Evolutionary conservation across 169 alveolate genomes (phyloP).

Genomic region (Cryptosporidium viatorum): DNA sequence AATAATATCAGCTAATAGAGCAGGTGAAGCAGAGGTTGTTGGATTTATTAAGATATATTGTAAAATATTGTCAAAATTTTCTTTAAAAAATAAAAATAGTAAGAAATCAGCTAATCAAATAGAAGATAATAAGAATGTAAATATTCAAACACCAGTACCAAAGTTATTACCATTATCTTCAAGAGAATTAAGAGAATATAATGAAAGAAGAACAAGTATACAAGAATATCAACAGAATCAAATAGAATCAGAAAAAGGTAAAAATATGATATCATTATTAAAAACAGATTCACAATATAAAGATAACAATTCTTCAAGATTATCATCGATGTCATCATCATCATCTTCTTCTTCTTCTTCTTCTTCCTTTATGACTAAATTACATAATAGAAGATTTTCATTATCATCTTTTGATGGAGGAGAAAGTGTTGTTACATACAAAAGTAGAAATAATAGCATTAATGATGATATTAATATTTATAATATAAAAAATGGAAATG

Average conservation of each 20-base stretch:
- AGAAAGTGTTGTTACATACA: conserved; percentile 9
- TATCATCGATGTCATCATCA: conserved; percentile 16
- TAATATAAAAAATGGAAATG: conserved; percentile 2
- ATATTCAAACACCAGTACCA: conserved; percentile 43
- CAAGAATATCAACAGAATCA: not conserved
- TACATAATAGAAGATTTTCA: conserved; percentile 59
- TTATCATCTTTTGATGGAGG: conserved; percentile 55
- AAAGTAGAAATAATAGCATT: conserved; percentile 12
- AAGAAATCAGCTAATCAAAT: not conserved
- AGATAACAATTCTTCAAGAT: not conserved
- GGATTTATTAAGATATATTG: conserved; percentile 66
- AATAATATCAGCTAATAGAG: conserved; percentile 62
- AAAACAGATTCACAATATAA: not conserved
- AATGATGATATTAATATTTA: not conserved
- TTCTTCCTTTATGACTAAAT: conserved; percentile 51
- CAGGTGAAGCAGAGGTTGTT: conserved; percentile 72
- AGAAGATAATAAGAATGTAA: not conserved
- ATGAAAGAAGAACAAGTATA: conserved; percentile 16
- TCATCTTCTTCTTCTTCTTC: not conserved
- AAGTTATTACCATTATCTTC: conserved; percentile 36
- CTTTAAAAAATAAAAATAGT: conserved; percentile 19
- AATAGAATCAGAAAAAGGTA: not conserved
- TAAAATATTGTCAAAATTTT: conserved; percentile 23
- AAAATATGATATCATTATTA: not conserved
- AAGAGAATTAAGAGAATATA: conserved; percentile 36